Evolutionary conservation across 495 filamentous ascomycete genomes (phyloP).

Genomic region (Sporormia fimetaria): DNA sequence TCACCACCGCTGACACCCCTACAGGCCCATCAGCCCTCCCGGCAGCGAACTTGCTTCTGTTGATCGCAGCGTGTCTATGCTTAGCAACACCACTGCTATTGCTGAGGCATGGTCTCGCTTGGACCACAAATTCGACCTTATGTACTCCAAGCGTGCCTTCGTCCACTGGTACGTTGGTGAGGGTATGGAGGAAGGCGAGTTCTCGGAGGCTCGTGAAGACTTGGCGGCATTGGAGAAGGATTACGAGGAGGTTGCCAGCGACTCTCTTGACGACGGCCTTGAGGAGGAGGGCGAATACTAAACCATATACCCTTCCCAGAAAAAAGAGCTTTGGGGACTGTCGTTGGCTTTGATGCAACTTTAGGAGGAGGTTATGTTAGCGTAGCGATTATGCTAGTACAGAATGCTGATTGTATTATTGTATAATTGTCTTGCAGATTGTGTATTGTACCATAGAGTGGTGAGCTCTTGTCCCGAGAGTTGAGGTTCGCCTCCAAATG

Average conservation of each 20-base stretch:
- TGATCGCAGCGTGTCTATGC: slow-evolving; percentile 79
- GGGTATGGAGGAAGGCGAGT: slow-evolving; percentile 94
- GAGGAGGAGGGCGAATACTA: slow-evolving; percentile 60
- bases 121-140: slow-evolving; percentile 90
- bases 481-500: no score
- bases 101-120: slow-evolving; percentile 82
- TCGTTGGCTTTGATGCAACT: slow-evolving; percentile 11
- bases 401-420: background rate
- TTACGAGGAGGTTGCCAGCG: slow-evolving; percentile 81
- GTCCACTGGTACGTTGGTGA: slow-evolving; percentile 95
- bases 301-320: slow-evolving; percentile 19
- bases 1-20: slow-evolving; percentile 6
- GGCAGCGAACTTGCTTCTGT: slow-evolving; percentile 67
- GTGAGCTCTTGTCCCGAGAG: no score
- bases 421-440: no score
- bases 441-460: no score
- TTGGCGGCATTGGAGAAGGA: slow-evolving; percentile 82
- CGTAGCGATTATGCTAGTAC: background rate
- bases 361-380: background rate
- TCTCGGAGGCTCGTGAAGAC: slow-evolving; percentile 83
- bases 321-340: background rate
- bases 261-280: slow-evolving; percentile 54
- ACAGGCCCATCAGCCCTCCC: slow-evolving; percentile 69
- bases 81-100: slow-evolving; percentile 86
- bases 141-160: slow-evolving; percentile 93